phyloP scores from a whole-genome alignment of 495 filamentous ascomycete species.

The Tuber indicum region DNA sequence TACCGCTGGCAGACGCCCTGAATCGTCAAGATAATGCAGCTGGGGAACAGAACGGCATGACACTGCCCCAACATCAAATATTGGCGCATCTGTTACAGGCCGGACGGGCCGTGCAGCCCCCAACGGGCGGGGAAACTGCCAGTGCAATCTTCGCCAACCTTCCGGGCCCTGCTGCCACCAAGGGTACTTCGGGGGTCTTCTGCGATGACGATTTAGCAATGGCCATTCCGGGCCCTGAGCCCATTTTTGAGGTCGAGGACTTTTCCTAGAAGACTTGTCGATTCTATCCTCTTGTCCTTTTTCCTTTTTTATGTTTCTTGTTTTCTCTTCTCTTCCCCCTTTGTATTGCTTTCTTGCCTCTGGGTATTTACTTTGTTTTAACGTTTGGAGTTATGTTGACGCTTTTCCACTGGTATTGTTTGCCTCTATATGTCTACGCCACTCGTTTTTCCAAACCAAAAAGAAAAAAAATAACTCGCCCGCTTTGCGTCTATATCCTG shows the following conservation, averaged over 20 bases:
- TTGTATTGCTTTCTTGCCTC: background rate
- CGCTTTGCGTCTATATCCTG: background rate
- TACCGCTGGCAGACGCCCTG: background rate
- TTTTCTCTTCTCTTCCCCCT: background rate
- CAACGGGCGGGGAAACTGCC: background rate
- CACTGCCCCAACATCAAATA: background rate
- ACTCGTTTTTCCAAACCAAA: background rate
- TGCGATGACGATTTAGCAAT: background rate
- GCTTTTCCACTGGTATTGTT: background rate
- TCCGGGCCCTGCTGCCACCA: background rate
- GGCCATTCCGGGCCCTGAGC: background rate
- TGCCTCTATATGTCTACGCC: background rate
- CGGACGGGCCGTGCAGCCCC: background rate
- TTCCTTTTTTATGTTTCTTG: background rate
- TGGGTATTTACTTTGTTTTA: background rate
- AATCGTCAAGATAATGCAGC: background rate
- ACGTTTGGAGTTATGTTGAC: background rate
- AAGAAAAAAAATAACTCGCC: background rate
- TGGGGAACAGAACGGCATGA: background rate
- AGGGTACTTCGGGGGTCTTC: background rate
- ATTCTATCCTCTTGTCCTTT: background rate
- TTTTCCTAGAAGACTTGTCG: background rate
- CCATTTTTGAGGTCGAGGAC: background rate
- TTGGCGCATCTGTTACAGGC: background rate
- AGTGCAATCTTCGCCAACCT: background rate